Base-by-base conservation (phyloP, 1,284 basidiomycete genomes). In the Pseudozyma pruni region DNA sequence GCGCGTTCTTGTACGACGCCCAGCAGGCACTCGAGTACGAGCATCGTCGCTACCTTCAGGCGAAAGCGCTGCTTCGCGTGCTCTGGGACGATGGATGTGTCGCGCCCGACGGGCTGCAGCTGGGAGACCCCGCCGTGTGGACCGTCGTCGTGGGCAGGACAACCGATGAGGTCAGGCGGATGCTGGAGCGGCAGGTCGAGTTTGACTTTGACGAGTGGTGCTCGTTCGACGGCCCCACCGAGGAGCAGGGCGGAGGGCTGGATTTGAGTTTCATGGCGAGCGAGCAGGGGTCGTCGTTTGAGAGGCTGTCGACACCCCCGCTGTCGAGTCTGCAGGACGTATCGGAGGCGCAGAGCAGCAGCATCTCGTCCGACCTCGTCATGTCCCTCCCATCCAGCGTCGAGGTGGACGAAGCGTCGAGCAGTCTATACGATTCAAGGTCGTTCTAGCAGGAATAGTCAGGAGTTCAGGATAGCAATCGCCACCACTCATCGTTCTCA, bases 31-130 rank as follows among this genome's bases (percentile, higher is more conserved):
- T 66, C 6, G 58, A 57, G 51, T 55, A 61, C 37, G 68, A 66
- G 22, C 47, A 71, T 8, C 29, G n/a, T 8, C 46, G 69, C 2
- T 67, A 66, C 25, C 22, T 72, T 3, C 46, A 42, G 2, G 61
- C 61, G 2, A 66, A 67, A 38, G 43, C 58, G 2, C 7, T 72
- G 10, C 32, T 72, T 8, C 33, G 62, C 2, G 53, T 55, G 10
- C 39, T 72, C 8, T 66, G 57, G 57, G 33, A 51, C 2, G 11
- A 20, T 0, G 45, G 32, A 1, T 10, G 48, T 20, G 29, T 53
- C 6, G 39, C 9, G 16, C n/a, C n/a, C n/a, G 43, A 43, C 1
- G 42, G 27, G 2, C 35, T 70, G 31, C 52, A 70, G 33, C 5
- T 70, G 9, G 16, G 4, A 2, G n/a, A 17, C 4, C 47, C 63